Evolutionary conservation across 768 basidiomycete genomes (phyloP), one percentile per base, ranked within the genome.

Genomic region (Tricholomella constricta): DNA sequence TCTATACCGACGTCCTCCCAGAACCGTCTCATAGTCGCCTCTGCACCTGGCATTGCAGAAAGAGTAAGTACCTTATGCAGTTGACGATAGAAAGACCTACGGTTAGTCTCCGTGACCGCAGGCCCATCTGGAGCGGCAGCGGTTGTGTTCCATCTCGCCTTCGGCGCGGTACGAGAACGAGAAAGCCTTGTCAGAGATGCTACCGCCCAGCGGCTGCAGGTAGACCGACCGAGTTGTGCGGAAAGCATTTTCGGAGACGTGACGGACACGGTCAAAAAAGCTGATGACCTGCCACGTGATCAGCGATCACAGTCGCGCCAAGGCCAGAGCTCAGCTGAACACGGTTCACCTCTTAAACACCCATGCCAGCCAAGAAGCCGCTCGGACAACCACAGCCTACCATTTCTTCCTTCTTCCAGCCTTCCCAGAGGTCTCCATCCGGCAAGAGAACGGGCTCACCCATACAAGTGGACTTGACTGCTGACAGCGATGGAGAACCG

Each of bases 1-100:
- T 88, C 84, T 49, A 98, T 76, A 15, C 81, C 82, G n/a, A 95
- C 97, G 0, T 81, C 82, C 65, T 94, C 94, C 97, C 97, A 99
- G 67, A 98, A 98, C 22, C 97, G 78, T 59, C 89, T 88, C 69
- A 91, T 75, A 1, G 91, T 89, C 34, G 84, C 81, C 70, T 97
- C 92, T 10, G 91, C 93, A 55, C 89, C 94, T 97, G 61, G 7
- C 11, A 44, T 40, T 17, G 38, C 45, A 26, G 9, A 50, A 36
- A 32, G n/a, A 6, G 25, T 45, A 45, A 34, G 50, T 37, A 32
- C 31, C n/a, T n/a, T n/a, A 45, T 20, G 19, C 40, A 15, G 26
- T 32, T 11, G 40, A 23, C 31, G 19, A 37, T 14, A 19, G 14
- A 31, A 41, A 35, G 46, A 69, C 76, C 56, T 69, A 88, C 87